Conservation (phyloP, 371 early-diverging fungal species). For the Mucor sp. region DNA sequence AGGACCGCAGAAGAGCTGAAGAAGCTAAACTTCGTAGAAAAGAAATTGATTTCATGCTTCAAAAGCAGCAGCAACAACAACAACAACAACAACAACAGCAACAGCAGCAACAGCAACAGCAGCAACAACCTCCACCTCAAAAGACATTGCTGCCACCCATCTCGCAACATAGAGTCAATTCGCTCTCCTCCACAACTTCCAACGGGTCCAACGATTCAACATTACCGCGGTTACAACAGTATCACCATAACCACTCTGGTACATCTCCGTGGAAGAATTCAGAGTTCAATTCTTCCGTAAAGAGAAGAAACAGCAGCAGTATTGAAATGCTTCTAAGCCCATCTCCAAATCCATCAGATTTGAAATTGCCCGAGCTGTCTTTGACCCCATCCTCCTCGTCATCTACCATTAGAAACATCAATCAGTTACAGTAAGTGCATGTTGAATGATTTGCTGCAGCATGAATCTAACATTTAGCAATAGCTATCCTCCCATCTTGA, state of each 20-base stretch:
- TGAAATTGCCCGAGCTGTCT: slow-evolving; percentile 13
- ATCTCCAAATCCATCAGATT: slow-evolving; percentile 2
- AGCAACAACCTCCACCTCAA: not conserved
- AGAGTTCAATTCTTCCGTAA: not conserved
- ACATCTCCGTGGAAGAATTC: slow-evolving; percentile 3
- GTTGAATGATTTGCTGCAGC: not conserved
- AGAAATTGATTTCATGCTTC: slow-evolving; percentile 44
- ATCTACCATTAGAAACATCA: not conserved
- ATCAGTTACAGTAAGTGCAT: not conserved
- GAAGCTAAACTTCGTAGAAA: slow-evolving; percentile 54
- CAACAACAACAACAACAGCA: slow-evolving; percentile 4
- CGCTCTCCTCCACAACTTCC: not conserved
- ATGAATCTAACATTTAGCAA: not conserved
- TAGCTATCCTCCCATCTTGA: not conserved
- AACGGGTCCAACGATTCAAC: slow-evolving; percentile 2
- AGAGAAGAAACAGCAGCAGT: slow-evolving; percentile 15
- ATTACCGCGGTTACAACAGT: slow-evolving; percentile 8
- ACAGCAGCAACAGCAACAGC: not conserved
- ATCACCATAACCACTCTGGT: not conserved
- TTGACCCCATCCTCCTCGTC: not conserved
- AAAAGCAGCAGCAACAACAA: slow-evolving; percentile 1
- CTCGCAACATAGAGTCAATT: not conserved
- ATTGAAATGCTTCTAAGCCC: slow-evolving; percentile 23
- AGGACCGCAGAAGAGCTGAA: slow-evolving; percentile 56
- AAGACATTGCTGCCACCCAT: slow-evolving; percentile 3